Percentiles rank a stretch among this genome's conserved stretches.
Conservation (phyloP, 129 eudicot species). For the Escallonia rubra region DNA sequence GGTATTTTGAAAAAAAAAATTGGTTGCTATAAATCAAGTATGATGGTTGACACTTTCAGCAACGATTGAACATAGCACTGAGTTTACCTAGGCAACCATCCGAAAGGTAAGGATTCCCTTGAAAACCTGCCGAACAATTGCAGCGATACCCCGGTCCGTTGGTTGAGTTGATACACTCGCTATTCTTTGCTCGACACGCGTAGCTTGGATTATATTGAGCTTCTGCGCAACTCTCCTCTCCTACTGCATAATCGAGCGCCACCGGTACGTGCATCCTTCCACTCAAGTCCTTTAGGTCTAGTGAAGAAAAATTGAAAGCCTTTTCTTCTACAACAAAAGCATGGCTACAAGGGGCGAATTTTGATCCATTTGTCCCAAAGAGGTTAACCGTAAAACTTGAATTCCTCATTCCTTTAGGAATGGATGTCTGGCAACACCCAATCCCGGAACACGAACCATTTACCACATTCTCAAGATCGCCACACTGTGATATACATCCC, state of each 20-base stretch:
- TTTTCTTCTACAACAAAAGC: constrained; percentile 12
- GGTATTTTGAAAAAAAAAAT: too few species aligned
- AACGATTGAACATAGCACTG: background rate
- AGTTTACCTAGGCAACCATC: background rate
- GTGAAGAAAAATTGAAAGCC: constrained; percentile 4
- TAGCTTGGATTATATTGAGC: constrained; percentile 2
- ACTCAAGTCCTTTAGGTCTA: constrained; percentile 7
- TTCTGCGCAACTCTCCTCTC: constrained; percentile 19
- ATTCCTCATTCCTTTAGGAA: background rate
- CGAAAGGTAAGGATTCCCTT: constrained; percentile 31
- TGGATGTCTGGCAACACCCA: constrained; percentile 13
- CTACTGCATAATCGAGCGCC: constrained; percentile 40
- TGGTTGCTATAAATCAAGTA: too few species aligned
- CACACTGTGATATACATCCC: constrained; percentile 1
- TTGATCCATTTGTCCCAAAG: background rate
- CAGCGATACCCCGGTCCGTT: constrained; percentile 42
- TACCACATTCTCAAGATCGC: background rate
- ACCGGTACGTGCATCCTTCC: constrained; percentile 5
- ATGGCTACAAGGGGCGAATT: constrained; percentile 8
- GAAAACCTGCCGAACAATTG: constrained; percentile 29
- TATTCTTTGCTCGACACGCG: constrained; percentile 23
- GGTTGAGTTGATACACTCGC: constrained; percentile 10
- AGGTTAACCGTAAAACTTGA: background rate
- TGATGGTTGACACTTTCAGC: too few species aligned
- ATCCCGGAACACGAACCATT: constrained; percentile 8